phyloP scores from a whole-genome alignment of 139 green algal species.

The Raphidocelis subcapitata region DNA sequence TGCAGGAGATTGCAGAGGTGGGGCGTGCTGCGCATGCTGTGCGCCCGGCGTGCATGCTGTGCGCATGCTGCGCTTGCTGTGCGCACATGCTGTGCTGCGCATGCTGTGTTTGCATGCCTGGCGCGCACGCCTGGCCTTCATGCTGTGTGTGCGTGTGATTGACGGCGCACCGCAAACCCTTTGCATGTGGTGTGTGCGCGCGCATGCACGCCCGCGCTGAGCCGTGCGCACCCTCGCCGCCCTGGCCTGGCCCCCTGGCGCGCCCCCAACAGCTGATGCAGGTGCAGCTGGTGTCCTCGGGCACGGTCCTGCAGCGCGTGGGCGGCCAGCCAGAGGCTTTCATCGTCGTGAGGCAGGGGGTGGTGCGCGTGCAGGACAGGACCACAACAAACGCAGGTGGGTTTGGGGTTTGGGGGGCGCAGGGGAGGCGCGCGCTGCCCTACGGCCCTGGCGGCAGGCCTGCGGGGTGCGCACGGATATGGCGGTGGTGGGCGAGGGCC shows the following conservation, averaged over 20 bases:
- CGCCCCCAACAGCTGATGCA: slow-evolving; percentile 7
- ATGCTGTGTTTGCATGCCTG: background rate
- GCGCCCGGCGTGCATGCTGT: background rate
- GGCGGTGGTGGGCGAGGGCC: background rate
- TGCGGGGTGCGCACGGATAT: background rate
- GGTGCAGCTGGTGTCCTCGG: slow-evolving; percentile 21
- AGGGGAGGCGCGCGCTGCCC: background rate
- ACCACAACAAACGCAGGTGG: background rate
- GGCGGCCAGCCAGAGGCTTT: slow-evolving; percentile 14
- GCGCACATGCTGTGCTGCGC: background rate
- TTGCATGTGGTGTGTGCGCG: background rate
- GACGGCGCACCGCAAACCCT: background rate
- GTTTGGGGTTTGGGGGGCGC: background rate
- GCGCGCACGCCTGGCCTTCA: background rate
- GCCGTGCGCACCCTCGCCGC: too few species aligned
- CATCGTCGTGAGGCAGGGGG: slow-evolving; percentile 19
- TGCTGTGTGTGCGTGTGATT: background rate
- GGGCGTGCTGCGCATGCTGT: too few species aligned
- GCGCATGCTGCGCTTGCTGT: background rate
- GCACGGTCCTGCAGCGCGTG: slow-evolving; percentile 26
- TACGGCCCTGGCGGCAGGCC: background rate
- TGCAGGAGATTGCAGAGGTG: slow-evolving; percentile 29
- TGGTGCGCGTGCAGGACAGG: slow-evolving; percentile 3
- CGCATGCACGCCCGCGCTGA: background rate
- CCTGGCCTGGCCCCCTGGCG: background rate